Evolutionary conservation across 2,329 filamentous ascomycete species (phyloP).

Genomic region (Corinectria fuckeliana): DNA sequence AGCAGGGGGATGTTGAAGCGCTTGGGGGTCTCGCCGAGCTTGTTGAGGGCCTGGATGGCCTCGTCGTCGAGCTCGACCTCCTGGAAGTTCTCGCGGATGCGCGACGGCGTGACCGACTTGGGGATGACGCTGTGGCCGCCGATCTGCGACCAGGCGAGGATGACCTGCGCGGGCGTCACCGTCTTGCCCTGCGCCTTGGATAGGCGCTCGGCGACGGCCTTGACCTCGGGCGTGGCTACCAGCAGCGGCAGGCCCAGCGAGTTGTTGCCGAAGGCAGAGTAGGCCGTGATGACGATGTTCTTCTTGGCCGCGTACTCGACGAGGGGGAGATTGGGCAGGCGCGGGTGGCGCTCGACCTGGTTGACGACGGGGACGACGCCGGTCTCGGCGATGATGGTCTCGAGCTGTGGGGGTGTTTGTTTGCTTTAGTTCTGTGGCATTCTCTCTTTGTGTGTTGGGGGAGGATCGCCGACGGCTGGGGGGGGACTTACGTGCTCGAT

Average conservation of each 20-base stretch:
- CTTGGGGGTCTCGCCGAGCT: conserved; percentile 60
- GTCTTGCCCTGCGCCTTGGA: conserved; percentile 43
- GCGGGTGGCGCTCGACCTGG: conserved; percentile 73
- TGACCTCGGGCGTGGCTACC: conserved; percentile 62
- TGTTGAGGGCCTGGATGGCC: conserved; percentile 66
- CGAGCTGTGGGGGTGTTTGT: conserved; percentile 46
- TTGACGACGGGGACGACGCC: conserved; percentile 68
- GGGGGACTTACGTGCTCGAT: conserved; percentile 54
- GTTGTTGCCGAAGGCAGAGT: conserved; percentile 64
- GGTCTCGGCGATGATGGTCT: conserved; percentile 62
- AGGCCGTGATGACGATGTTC: conserved; percentile 70
- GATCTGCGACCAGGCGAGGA: conserved; percentile 64
- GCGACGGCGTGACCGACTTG: conserved; percentile 72
- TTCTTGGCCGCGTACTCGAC: conserved; percentile 67
- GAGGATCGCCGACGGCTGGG: neutral
- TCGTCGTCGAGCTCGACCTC: conserved; percentile 66
- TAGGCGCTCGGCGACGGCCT: conserved; percentile 60
- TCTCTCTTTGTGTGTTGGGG: too few relatives aligned
- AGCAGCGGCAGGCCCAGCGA: conserved; percentile 55
- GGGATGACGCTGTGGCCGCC: conserved; percentile 75
- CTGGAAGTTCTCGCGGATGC: conserved; percentile 75
- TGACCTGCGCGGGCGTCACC: conserved; percentile 52
- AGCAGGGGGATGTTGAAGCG: conserved; percentile 54
- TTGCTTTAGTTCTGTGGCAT: too few relatives aligned
- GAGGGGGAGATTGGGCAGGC: conserved; percentile 62